These are phyloP conservation scores for Entophlyctis luteolus DNA, from an alignment of 192 early-diverging fungal genomes.

Conservation along the genomic window DNA sequence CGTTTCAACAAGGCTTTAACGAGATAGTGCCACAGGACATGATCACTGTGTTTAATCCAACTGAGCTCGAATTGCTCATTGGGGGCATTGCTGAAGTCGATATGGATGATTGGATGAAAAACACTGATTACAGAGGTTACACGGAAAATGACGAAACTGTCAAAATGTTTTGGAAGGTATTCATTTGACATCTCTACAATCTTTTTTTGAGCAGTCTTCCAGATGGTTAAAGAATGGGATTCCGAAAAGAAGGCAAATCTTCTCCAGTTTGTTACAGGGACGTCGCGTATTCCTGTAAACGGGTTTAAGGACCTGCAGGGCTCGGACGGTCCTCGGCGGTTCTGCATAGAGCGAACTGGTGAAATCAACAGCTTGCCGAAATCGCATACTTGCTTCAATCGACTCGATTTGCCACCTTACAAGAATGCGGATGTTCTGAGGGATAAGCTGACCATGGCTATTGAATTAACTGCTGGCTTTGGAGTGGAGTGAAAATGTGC, in stretches of 20 bases:
- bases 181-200: neutral
- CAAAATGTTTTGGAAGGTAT: constrained; percentile 91
- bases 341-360: constrained; percentile 93
- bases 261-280: constrained; percentile 96
- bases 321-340: constrained; percentile 88
- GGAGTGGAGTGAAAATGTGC: constrained; percentile 43
- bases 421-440: constrained; percentile 68
- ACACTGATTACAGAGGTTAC: constrained; percentile 96
- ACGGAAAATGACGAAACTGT: constrained; percentile 94
- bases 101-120: constrained; percentile 97
- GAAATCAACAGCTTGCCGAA: constrained; percentile 83
- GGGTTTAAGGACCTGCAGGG: constrained; percentile 99
- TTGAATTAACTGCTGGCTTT: constrained; percentile 95
- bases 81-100: constrained; percentile 96
- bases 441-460: constrained; percentile 78
- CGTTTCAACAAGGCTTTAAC: constrained; percentile 93
- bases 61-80: constrained; percentile 95
- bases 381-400: constrained; percentile 96
- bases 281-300: constrained; percentile 95
- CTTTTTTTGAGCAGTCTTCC: neutral
- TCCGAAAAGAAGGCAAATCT: constrained; percentile 89
- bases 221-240: constrained; percentile 81
- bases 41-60: constrained; percentile 94
- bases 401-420: constrained; percentile 93
- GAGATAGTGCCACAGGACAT: constrained; percentile 92